These are phyloP conservation scores for Thermoascus crustaceus DNA, from an alignment of 2,329 filamentous ascomycete species.

Conservation along the genomic window DNA sequence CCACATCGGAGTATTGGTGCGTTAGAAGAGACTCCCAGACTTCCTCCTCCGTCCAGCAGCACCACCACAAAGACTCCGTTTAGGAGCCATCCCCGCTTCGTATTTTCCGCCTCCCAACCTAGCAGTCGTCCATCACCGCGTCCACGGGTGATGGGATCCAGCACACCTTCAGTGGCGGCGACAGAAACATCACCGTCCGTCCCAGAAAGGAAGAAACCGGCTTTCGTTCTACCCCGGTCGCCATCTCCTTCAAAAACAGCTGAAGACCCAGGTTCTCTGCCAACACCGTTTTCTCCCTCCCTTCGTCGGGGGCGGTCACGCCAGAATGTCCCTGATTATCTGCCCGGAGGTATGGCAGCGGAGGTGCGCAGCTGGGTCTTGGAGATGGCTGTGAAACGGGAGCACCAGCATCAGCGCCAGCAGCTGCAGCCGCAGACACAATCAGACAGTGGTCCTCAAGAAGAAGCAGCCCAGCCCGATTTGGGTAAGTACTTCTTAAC, in stretches of 20 bases:
- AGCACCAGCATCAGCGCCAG: constrained; percentile 6
- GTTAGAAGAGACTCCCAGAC: constrained; percentile 5
- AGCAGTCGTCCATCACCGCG: constrained; percentile 11
- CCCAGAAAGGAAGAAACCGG: constrained; percentile 22
- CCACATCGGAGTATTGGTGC: constrained; percentile 6
- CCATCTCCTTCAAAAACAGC: constrained; percentile 20
- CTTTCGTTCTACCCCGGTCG: constrained; percentile 31
- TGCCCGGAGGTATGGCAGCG: constrained; percentile 33
- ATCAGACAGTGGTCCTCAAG: not conserved
- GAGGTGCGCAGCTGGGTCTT: constrained; percentile 35
- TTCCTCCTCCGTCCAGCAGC: constrained; percentile 13
- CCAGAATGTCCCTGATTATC: constrained; percentile 17
- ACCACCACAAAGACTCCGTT: constrained; percentile 16
- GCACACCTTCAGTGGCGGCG: constrained; percentile 4
- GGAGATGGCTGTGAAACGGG: constrained; percentile 27
- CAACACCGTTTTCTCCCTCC: constrained; percentile 29
- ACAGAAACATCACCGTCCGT: constrained; percentile 11
- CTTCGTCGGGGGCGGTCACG: constrained; percentile 21
- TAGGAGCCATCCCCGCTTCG: constrained; percentile 21
- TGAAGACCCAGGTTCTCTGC: constrained; percentile 13
- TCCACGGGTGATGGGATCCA: too few species aligned
- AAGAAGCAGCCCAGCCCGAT: too few species aligned
- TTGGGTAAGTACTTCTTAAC: constrained; percentile 2
- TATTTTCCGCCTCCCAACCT: constrained; percentile 17
- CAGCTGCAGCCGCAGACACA: not conserved